Evolutionary conservation across 2,329 filamentous ascomycete species (phyloP), one percentile per base, ranked within the genome.

Genomic region (Grosmannia penicillata): DNA sequence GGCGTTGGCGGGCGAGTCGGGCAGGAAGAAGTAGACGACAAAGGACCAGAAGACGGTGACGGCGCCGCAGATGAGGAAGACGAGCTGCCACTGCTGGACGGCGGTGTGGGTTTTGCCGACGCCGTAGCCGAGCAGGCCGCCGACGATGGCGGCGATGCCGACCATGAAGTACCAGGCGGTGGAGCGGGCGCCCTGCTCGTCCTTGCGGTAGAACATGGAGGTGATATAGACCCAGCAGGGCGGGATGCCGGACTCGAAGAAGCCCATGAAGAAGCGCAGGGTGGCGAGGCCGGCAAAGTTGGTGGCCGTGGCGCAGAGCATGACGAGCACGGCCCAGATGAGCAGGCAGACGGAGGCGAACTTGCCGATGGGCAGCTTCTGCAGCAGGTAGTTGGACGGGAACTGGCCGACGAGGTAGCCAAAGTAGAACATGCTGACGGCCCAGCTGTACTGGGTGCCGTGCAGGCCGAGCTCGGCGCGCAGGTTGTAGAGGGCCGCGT

Each of bases 401-500:
- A 63, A 60, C 39, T 66, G 60, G 7, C 58, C 60, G 27, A 61
- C 48, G 15, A 66, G 53, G 41, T 61, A 65, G 28, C 65, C 66
- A 42, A 70, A 62, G 47, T 68, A 69, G 50, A 70, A 70, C 38
- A 68, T 65, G 27, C 19, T 25, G 4, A 15, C 24, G 14, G 30
- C 19, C 40, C 40, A 42, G 36, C 36, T 38, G 53, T 79, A 87
- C 51, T 85, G 76, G 40, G 70, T 66, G 15, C 69, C 66, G 26
- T 54, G 53, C 44, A 84, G 57, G 13, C 65, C 60, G 4, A 82
- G 61, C 44, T 81, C 77, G 40, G 65, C 57, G 53, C 79, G 72
- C 38, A 85, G 48, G 2, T 68, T 66, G 47, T 79, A 81, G 4
- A 82, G 61, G 8, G 70, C 64, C 14, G 77, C 78, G 58, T 82